Base-by-base conservation (phyloP, 2,329 filamentous ascomycete genomes). In the Rachicladosporium sp. region DNA sequence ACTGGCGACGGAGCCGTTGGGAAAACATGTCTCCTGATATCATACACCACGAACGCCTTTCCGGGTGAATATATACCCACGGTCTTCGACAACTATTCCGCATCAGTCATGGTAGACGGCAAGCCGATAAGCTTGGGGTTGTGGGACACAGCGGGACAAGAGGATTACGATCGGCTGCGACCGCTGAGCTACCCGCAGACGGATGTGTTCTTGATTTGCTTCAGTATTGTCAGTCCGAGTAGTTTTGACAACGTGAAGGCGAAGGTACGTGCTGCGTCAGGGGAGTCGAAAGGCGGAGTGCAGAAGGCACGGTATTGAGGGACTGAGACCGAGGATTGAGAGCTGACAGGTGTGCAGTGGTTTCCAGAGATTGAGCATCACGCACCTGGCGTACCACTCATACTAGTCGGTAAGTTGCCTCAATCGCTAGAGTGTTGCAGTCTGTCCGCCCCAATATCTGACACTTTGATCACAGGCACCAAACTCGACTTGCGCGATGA, bases 1-100 rank as follows among this genome's bases (percentile, higher is more conserved):
- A 96, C 91, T 48, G 91, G 91, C 69, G 91, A 98, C 66, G 91
- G 91, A 84, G 91, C 91, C 62, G 91, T 98, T 56, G 91, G 91
- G 67, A 98, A 98, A 89, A 98, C 91, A 73, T 98, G 91, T 72
- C 80, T 98, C 44, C 80, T 98, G 56, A 98, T 98, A 63, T 96
- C 89, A 38, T 98, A 98, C 70, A 96, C 91, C 48, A 98, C 91
- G 48, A 98, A 96, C 70, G 91, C 91, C 50, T 98, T 98, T 64
- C 91, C 91, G n/a, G 91, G 91, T 65, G 91, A 98, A 73, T 98
- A 98, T 67, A 96, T 98, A 55, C 91, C 91, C 51, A 98, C 91
- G 55, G 91, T 98, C 47, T 96, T 96, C 67, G 89, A 96, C 63
- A 98, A 98, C 70, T 96, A 96, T 71, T 94, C 89, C 30, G 91